A percentile compares a stretch with the other conserved stretches of the same genome.
Evolutionary conservation across 192 early-diverging fungal species (phyloP).

Genomic region (Jimgerdemannia lactiflua): DNA sequence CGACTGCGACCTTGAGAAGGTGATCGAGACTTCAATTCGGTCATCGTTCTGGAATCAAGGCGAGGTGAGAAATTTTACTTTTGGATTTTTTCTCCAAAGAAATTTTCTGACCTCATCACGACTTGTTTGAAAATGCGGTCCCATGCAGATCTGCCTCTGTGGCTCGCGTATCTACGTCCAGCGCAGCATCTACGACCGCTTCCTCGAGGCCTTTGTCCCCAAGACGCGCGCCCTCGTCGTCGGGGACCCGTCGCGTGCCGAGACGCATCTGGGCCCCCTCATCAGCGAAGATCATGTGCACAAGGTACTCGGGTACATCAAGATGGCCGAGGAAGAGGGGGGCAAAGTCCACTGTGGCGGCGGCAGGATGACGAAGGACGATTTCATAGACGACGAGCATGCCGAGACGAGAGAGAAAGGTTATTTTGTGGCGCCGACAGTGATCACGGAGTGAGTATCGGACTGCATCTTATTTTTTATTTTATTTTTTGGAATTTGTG

Average conservation of each 20-base stretch:
- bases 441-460: conserved; percentile 54
- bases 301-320: conserved; percentile 68
- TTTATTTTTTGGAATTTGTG: neutral
- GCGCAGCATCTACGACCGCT: conserved; percentile 54
- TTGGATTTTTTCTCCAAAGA: too few species aligned
- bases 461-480: neutral
- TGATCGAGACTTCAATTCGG: conserved; percentile 51
- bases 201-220: conserved; percentile 47
- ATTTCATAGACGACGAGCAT: conserved; percentile 30
- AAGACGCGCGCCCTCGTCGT: conserved; percentile 47
- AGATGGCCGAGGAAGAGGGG: conserved; percentile 55
- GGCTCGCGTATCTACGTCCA: conserved; percentile 70
- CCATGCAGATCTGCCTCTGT: conserved; percentile 59
- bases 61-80: conserved; percentile 30
- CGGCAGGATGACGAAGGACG: conserved; percentile 15
- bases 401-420: conserved; percentile 43
- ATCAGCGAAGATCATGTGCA: conserved; percentile 63
- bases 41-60: conserved; percentile 73
- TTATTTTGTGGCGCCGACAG: conserved; percentile 71
- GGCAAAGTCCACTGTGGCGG: conserved; percentile 58
- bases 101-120: neutral
- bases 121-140: neutral
- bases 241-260: conserved; percentile 55
- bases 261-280: conserved; percentile 60
- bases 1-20: conserved; percentile 62